A percentile compares a stretch with the other conserved stretches of the same genome.
These are phyloP conservation scores for Plasmodium gallinaceum DNA, from an alignment of 169 alveolate species.

Conservation along the genomic window DNA sequence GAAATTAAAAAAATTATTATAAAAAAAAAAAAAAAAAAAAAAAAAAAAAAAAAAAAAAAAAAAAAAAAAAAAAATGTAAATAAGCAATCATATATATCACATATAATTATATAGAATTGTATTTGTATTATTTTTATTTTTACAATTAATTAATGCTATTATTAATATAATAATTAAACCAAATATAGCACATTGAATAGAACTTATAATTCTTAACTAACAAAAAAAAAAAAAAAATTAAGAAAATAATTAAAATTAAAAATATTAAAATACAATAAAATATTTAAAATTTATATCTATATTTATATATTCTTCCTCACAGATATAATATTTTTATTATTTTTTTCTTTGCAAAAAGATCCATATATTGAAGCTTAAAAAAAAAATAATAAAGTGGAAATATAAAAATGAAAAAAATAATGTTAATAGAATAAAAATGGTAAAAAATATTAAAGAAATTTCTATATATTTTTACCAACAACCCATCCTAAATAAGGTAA, in stretches of 20 bases:
- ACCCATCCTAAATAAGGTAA: slow-evolving; percentile 75
- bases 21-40: neutral
- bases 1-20: slow-evolving; percentile 2
- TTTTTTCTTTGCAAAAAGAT: slow-evolving; percentile 61
- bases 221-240: slow-evolving; percentile 1
- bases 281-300: neutral
- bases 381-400: neutral
- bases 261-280: neutral
- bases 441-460: neutral
- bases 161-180: slow-evolving; percentile 45
- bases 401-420: slow-evolving; percentile 1
- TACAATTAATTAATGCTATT: slow-evolving; percentile 32
- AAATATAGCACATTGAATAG: slow-evolving; percentile 60
- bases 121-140: neutral
- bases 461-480: slow-evolving; percentile 27
- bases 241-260: neutral
- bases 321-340: slow-evolving; percentile 47
- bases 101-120: neutral
- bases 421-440: neutral
- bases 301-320: slow-evolving; percentile 8
- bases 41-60: neutral
- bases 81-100: neutral
- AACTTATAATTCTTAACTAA: slow-evolving; percentile 61
- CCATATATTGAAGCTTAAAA: slow-evolving; percentile 61
- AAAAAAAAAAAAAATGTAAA: neutral